Conservation (phyloP, 345 rosid species). For the Bruguiera sexangula region DNA sequence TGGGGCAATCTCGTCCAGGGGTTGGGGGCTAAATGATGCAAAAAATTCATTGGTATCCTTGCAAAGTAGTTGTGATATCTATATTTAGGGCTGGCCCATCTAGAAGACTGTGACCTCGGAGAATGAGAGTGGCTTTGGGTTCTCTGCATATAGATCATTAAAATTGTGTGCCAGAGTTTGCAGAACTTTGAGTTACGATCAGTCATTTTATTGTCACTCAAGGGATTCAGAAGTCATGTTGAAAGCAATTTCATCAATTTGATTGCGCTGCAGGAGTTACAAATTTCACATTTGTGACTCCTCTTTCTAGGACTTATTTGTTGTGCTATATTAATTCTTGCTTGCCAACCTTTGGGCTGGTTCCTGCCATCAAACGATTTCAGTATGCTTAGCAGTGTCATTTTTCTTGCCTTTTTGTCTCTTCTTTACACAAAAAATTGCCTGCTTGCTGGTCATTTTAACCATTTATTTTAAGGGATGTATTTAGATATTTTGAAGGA, state of each 20-base stretch:
- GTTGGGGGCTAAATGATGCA: too few species aligned
- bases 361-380: not conserved
- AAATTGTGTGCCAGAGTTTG: too few species aligned
- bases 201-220: too few species aligned
- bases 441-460: not conserved
- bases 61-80: not conserved
- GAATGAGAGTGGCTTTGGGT: too few species aligned
- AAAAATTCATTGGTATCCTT: too few species aligned
- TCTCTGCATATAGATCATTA: too few species aligned
- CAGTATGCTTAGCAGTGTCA: not conserved
- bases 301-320: not conserved
- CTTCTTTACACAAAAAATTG: not conserved
- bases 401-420: not conserved
- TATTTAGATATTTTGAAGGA: constrained; percentile 1
- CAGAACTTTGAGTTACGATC: too few species aligned
- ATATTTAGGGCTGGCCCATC: too few species aligned
- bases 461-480: not conserved
- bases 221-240: too few species aligned
- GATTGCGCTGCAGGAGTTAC: not conserved
- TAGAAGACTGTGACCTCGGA: too few species aligned
- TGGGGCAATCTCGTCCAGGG: too few species aligned
- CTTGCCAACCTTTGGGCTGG: not conserved
- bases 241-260: not conserved
- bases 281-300: not conserved
- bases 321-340: not conserved